Percentiles rank a stretch among this genome's conserved stretches.
Evolutionary conservation across 345 rosid species (phyloP).

Genomic region (Anastatica hierochuntica): DNA sequence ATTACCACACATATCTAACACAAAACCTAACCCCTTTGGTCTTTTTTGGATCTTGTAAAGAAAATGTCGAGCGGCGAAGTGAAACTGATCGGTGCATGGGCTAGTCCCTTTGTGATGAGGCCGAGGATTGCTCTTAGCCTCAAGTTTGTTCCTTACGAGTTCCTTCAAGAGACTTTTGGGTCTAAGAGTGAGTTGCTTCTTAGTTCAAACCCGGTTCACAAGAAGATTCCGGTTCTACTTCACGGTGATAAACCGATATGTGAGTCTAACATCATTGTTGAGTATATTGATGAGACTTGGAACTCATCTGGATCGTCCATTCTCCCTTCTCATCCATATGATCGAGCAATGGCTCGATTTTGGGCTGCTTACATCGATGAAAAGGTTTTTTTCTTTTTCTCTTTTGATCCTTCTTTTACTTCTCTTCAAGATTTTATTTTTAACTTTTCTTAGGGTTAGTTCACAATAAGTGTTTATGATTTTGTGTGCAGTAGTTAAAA

Average conservation of each 20-base stretch:
- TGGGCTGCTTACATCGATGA: constrained; percentile 70
- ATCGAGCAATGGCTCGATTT: constrained; percentile 59
- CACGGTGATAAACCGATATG: constrained; percentile 47
- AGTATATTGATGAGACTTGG: constrained; percentile 67
- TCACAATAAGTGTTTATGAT: too few relatives aligned
- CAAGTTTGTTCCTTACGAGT: constrained; percentile 54
- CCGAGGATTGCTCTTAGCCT: constrained; percentile 53
- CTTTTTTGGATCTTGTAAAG: too few relatives aligned
- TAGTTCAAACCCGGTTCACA: constrained; percentile 64
- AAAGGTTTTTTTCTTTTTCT: constrained; percentile 32
- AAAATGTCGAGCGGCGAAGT: constrained; percentile 34
- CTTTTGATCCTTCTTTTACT: not conserved
- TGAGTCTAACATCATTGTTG: constrained; percentile 63
- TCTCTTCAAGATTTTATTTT: not conserved
- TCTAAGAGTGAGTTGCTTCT: constrained; percentile 61
- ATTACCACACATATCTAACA: not conserved
- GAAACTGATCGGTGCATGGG: constrained; percentile 58
- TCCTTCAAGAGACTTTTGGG: constrained; percentile 39
- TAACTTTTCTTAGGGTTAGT: not conserved
- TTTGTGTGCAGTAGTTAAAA: too few relatives aligned
- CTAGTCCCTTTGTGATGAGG: constrained; percentile 66
- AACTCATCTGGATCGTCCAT: constrained; percentile 40
- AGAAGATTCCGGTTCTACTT: constrained; percentile 69
- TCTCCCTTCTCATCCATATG: constrained; percentile 56
- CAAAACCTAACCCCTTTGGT: not conserved